Conservation (phyloP, 2,329 filamentous ascomycete species). For the Aureobasidium sp. region DNA sequence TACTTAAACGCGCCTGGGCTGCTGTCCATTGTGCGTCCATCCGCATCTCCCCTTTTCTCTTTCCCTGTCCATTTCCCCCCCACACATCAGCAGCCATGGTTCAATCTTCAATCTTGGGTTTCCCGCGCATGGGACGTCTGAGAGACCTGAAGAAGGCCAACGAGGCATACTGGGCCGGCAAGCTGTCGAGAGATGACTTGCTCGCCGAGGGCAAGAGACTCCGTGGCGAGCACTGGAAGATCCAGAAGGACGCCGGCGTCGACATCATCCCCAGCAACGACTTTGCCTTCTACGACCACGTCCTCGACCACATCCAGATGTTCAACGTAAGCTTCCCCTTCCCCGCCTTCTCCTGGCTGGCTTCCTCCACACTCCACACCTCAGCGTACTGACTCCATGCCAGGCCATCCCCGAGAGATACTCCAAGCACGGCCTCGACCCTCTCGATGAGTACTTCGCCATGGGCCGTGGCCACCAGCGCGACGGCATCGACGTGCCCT, state of each 20-base stretch:
- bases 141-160: conserved; percentile 99
- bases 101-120: conserved; percentile 74
- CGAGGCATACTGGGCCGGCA: conserved; percentile 94
- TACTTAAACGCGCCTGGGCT: conserved; percentile 3
- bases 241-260: conserved; percentile 97
- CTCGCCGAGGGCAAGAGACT: conserved; percentile 94
- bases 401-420: conserved; percentile 90
- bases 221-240: conserved; percentile 95
- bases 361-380: background rate
- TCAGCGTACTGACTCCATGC: conserved; percentile 4
- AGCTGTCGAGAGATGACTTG: conserved; percentile 85
- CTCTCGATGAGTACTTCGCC: conserved; percentile 96
- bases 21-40: background rate
- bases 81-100: conserved; percentile 33
- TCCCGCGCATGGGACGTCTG: conserved; percentile 96
- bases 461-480: conserved; percentile 99
- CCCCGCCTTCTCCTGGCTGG: background rate
- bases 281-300: conserved; percentile 97
- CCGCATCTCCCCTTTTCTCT: conserved; percentile 10
- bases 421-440: conserved; percentile 76
- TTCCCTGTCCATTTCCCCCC: conserved; percentile 1
- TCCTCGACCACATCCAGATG: conserved; percentile 95
- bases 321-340: conserved; percentile 66
- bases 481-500: conserved; percentile 82
- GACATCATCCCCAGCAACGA: conserved; percentile 98